These are phyloP conservation scores for Hsuehochloa calcarea DNA, from an alignment of 176 grass and related monocot species.

Conservation along the genomic window DNA sequence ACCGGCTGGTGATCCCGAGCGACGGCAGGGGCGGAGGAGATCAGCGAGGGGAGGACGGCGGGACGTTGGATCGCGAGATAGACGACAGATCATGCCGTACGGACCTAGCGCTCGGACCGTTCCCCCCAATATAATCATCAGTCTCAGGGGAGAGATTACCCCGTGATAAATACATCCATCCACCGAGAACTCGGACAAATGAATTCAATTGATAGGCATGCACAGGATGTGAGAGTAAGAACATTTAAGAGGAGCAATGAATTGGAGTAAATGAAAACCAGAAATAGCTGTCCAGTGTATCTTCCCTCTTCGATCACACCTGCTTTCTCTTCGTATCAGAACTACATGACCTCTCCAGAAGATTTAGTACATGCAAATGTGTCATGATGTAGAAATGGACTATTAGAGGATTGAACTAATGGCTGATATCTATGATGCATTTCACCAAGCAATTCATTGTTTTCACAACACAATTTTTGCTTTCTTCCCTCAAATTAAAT, in stretches of 20 bases:
- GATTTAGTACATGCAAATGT: neutral
- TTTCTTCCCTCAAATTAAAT: neutral
- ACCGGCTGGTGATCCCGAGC: slow-evolving; percentile 84
- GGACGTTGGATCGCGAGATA: no score
- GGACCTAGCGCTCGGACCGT: no score
- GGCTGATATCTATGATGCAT: neutral
- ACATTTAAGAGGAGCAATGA: slow-evolving; percentile 50
- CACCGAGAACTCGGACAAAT: slow-evolving; percentile 39
- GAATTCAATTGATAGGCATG: slow-evolving; percentile 43
- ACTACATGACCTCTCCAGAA: neutral
- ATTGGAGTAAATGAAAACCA: slow-evolving; percentile 54
- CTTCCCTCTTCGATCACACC: neutral
- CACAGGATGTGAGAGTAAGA: slow-evolving; percentile 16
- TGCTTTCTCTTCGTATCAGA: neutral
- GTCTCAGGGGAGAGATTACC: neutral
- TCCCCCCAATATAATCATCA: neutral
- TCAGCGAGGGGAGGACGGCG: no score
- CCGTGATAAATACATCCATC: slow-evolving; percentile 42
- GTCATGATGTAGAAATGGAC: neutral
- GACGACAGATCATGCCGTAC: no score
- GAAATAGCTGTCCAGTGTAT: slow-evolving; percentile 40
- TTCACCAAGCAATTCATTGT: neutral
- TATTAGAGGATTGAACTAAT: neutral
- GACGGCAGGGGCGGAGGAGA: no score
- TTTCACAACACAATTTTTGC: neutral